Conservation (phyloP, 148 eudicot genomes). For the Chenopodium formosanum region DNA sequence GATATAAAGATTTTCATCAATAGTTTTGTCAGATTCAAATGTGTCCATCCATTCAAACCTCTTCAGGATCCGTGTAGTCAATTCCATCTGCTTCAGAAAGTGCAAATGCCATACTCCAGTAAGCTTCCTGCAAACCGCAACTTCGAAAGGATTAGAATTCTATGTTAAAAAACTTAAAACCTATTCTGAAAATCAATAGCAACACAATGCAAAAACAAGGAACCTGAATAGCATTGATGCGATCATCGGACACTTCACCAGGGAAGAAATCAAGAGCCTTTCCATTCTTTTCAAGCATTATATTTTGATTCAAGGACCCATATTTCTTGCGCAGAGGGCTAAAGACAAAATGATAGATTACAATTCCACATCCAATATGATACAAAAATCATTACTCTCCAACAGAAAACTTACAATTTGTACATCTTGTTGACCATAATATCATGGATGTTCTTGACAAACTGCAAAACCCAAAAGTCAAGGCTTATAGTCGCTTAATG, state of each 20-base stretch:
- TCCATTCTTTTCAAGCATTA: conserved; percentile 90
- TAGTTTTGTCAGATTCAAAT: neutral
- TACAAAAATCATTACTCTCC: conserved; percentile 7
- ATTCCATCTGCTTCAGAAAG: conserved; percentile 95
- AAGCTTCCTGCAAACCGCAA: conserved; percentile 67
- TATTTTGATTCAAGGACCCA: conserved; percentile 37
- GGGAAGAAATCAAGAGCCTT: conserved; percentile 66
- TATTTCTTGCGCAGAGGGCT: conserved; percentile 45
- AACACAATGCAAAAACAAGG: neutral
- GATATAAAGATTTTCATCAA: neutral
- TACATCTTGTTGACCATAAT: conserved; percentile 74
- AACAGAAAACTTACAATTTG: conserved; percentile 39
- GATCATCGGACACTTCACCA: conserved; percentile 73
- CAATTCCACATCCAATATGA: conserved; percentile 13
- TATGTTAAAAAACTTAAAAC: neutral
- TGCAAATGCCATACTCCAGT: conserved; percentile 84
- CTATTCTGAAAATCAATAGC: neutral
- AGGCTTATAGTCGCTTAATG: neutral
- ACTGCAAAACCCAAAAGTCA: conserved; percentile 45
- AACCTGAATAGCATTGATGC: conserved; percentile 81
- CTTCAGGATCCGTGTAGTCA: conserved; percentile 94
- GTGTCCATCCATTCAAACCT: conserved; percentile 44
- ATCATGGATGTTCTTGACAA: conserved; percentile 75
- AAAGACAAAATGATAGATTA: conserved; percentile 20
- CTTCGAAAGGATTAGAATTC: neutral